Evolutionary conservation across 768 basidiomycete species (phyloP), one percentile per base, ranked within the genome.

Genomic region (Suillus lakei): DNA sequence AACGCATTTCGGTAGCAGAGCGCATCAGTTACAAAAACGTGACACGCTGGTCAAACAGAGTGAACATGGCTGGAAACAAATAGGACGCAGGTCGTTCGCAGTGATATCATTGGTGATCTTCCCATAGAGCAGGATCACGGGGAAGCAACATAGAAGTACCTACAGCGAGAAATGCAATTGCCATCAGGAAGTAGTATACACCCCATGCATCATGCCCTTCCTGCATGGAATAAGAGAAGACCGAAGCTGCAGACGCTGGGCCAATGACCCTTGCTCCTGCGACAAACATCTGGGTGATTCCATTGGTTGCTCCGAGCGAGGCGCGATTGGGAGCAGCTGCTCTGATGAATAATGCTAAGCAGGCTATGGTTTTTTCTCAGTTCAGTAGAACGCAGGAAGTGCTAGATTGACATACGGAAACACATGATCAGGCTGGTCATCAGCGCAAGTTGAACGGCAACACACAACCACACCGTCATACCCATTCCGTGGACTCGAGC

Each of bases 371-470:
- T 16, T 16, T 1, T 16, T 50, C 3, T 50, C 50, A 28, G 26
- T 50, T 6, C 13, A 16, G 15, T 2, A 2, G 6, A 28, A 16
- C 16, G 7, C 50, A 50, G 15, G 3, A 50, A 26, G 15, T 28
- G 26, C 3, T 16, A 8, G 13, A 4, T 16, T 15, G 26, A 50
- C 50, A 50, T 50, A 50, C 50, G 15, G 6, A 1, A 50, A 13
- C 26, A 28, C 50, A 28, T 16, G 15, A 4, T 1, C 15, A 50
- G 13, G 26, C 13, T 16, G 4, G 12, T 4, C 3, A 2, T 16
- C 5, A 84, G 64, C 3, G 78, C 58, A 36, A 84, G 73, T 70
- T 91, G 88, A 13, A 85, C 62, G 5, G 70, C 80, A 12, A 91
- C 76, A 8, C 81, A 73, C 26, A 72, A 66, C 85, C 87, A 91